Evolutionary conservation across 2,329 filamentous ascomycete species (phyloP).

Genomic region (Pyrenochaeta sp.): DNA sequence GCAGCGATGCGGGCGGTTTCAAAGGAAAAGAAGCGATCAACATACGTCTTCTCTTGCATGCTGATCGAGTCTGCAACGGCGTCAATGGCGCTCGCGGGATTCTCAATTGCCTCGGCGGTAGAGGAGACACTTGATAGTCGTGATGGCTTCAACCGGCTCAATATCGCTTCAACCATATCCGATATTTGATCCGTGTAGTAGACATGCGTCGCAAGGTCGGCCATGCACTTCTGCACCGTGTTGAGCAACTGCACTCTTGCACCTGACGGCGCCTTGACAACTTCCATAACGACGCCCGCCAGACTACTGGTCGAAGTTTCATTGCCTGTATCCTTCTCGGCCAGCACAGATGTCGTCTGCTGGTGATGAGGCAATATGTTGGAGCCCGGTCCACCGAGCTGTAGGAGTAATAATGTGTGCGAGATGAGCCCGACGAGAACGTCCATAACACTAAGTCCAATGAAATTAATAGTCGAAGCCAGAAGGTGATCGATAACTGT

Average conservation of each 20-base stretch:
- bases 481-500: conserved; percentile 83
- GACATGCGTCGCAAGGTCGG: conserved; percentile 89
- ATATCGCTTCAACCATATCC: conserved; percentile 87
- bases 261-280: conserved; percentile 58
- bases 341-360: conserved; percentile 38
- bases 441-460: conserved; percentile 96
- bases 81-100: conserved; percentile 58
- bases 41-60: conserved; percentile 60
- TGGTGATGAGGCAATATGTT: conserved; percentile 49
- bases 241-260: conserved; percentile 69
- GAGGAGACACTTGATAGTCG: conserved; percentile 53
- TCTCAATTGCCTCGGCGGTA: conserved; percentile 58
- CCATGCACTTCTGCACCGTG: conserved; percentile 81
- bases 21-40: conserved; percentile 69
- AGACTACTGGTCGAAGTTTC: conserved; percentile 26
- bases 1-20: conserved; percentile 69
- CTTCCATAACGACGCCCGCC: conserved; percentile 46
- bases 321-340: conserved; percentile 27
- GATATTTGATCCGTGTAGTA: conserved; percentile 97
- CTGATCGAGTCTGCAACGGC: conserved; percentile 58
- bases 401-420: conserved; percentile 80
- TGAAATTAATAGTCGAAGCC: conserved; percentile 88
- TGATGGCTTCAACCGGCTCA: conserved; percentile 77
- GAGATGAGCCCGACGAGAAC: conserved; percentile 84
- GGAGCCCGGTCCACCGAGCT: conserved; percentile 61